A percentile compares a stretch with the other conserved stretches of the same genome.
phyloP scores from a whole-genome alignment of 1,284 basidiomycete species.

The Lentinula novae-zelandiae region DNA sequence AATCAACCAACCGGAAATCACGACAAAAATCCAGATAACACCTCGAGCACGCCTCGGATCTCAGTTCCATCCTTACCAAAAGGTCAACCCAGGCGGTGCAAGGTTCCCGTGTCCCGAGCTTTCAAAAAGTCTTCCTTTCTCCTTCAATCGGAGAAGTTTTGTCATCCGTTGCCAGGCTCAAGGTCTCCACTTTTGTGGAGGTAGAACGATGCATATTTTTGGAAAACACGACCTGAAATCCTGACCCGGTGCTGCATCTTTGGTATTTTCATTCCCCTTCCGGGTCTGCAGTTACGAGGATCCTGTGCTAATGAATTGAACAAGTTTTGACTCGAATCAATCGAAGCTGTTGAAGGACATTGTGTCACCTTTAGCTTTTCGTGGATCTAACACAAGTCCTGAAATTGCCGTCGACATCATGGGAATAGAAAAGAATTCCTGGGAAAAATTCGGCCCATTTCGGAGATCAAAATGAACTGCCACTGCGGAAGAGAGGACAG shows the following conservation, averaged over 20 bases:
- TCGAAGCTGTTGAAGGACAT: background rate
- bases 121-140: background rate
- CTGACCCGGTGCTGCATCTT: background rate
- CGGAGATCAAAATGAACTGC: conserved; percentile 5
- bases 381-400: background rate
- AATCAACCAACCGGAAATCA: too few relatives aligned
- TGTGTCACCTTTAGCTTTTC: background rate
- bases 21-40: background rate
- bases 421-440: background rate
- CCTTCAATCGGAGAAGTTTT: background rate
- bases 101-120: background rate
- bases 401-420: background rate
- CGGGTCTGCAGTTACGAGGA: background rate
- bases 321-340: background rate
- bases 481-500: too few relatives aligned
- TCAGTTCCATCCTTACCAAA: background rate
- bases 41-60: background rate
- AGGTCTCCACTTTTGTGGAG: background rate
- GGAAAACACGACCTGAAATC: background rate
- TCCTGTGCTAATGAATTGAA: background rate
- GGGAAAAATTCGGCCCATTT: conserved; percentile 1
- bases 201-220: background rate
- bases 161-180: background rate
- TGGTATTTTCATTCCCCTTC: background rate
- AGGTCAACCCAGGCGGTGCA: conserved; percentile 1